phyloP scores from a whole-genome alignment of 2,329 filamentous ascomycete genomes.

The Beauveria rudraprayagi region DNA sequence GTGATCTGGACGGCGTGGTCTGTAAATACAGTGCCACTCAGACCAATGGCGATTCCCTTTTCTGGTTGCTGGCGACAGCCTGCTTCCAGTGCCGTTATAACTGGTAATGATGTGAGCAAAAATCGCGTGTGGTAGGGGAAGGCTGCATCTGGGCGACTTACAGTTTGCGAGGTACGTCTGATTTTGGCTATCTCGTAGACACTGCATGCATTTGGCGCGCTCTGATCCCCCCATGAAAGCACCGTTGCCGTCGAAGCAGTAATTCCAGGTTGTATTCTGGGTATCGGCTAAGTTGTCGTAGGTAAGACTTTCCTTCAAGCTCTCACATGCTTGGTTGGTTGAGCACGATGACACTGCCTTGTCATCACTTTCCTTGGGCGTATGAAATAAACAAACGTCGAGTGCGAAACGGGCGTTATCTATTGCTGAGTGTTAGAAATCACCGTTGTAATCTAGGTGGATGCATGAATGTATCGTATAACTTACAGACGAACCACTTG shows the following conservation, averaged over 20 bases:
- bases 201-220: constrained; percentile 32
- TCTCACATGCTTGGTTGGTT: constrained; percentile 32
- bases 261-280: constrained; percentile 26
- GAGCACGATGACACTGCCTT: constrained; percentile 35
- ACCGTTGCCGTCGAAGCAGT: constrained; percentile 32
- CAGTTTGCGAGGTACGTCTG: constrained; percentile 42
- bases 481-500: constrained; percentile 41
- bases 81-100: constrained; percentile 35
- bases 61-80: constrained; percentile 39
- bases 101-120: background rate
- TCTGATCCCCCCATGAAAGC: constrained; percentile 22
- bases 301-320: constrained; percentile 30
- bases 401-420: constrained; percentile 44
- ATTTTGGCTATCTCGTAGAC: constrained; percentile 31
- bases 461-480: background rate
- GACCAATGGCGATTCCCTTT: constrained; percentile 28
- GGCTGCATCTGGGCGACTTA: constrained; percentile 21
- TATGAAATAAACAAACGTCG: constrained; percentile 37
- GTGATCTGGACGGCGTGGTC: constrained; percentile 31
- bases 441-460: background rate
- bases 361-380: constrained; percentile 23
- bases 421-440: constrained; percentile 21
- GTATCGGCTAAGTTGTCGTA: constrained; percentile 22
- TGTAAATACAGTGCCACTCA: constrained; percentile 37
- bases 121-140: too few species aligned